Evolutionary conservation across 2,329 filamentous ascomycete genomes (phyloP), one percentile per base, ranked within the genome.

Genomic region (Alternaria triticina): DNA sequence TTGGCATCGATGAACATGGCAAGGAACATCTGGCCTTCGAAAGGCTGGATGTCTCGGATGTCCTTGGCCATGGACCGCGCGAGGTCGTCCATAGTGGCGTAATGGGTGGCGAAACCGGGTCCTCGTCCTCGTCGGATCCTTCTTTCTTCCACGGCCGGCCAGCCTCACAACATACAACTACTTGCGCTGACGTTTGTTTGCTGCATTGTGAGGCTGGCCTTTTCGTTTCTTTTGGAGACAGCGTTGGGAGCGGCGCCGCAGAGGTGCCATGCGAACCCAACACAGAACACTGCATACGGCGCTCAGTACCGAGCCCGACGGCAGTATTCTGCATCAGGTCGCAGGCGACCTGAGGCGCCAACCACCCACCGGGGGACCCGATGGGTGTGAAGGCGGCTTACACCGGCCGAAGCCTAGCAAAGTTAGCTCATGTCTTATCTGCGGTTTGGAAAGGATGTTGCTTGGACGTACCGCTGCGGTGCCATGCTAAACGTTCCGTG

Each of bases 141-240:
- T 36, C 33, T 36, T 36, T 36, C 33, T 36, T 36, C 33, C 33
- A 36, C 33, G 33, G 33, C 33, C 33, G 33, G 33, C 33, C 33
- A 36, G 33, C 33, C 33, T 36, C 33, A 36, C 33, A 61, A 61
- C 27, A 51, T 45, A 45, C 55, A 49, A 51, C 65, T 70, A 74
- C 62, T 70, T 70, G 67, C 70, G 71, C 58, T 72, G 71, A 69
- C 72, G 75, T 70, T 74, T 75, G 64, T 69, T 76, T 65, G 67
- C 70, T 74, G 72, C 70, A 67, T 71, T 70, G 75, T 77, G 70
- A 77, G 77, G 74, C 67, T 71, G 69, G 64, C 71, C 67, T 63
- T 71, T 72, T 64, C 66, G 69, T 68, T 71, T 70, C 59, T 62
- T 56, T 43, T 67, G 64, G 33, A 36, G 7, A 36, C 33, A 5